phyloP scores from a whole-genome alignment of 2,329 filamentous ascomycete species.

The Cordyceps farinosa region DNA sequence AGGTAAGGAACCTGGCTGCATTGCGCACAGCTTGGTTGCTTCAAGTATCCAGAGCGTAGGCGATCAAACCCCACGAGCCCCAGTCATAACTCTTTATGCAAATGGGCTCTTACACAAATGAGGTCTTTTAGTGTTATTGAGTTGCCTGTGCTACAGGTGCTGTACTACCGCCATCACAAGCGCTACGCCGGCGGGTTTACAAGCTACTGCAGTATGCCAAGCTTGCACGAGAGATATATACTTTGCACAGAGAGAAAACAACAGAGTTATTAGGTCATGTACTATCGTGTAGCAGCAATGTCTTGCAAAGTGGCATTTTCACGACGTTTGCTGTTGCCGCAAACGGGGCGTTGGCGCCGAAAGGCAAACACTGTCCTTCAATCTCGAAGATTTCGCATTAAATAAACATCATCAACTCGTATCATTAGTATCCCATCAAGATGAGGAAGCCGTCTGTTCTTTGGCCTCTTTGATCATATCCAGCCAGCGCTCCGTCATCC shows the following conservation, averaged over 20 bases:
- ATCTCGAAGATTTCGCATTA: not conserved
- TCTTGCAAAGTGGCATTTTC: not conserved
- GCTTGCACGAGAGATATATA: no score
- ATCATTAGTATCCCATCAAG: not conserved
- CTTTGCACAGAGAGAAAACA: not conserved
- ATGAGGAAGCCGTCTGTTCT: not conserved
- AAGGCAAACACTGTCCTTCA: not conserved
- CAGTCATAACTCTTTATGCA: no score
- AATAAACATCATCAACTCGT: not conserved
- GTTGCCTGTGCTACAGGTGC: no score
- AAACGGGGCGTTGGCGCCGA: not conserved
- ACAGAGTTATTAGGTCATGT: not conserved
- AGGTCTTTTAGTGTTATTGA: no score
- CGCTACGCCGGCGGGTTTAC: no score
- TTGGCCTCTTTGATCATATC: constrained; percentile 28
- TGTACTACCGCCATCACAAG: no score
- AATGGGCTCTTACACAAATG: no score
- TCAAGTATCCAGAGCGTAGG: no score
- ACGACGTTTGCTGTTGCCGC: not conserved
- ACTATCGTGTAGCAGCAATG: not conserved
- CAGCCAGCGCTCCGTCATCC: constrained; percentile 40
- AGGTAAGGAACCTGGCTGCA: not conserved
- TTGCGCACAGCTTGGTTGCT: not conserved
- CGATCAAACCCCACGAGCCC: no score
- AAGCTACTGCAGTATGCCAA: not conserved